These are phyloP conservation scores for Hypoxylon lenormandii DNA, from an alignment of 495 filamentous ascomycete genomes.

Conservation along the genomic window DNA sequence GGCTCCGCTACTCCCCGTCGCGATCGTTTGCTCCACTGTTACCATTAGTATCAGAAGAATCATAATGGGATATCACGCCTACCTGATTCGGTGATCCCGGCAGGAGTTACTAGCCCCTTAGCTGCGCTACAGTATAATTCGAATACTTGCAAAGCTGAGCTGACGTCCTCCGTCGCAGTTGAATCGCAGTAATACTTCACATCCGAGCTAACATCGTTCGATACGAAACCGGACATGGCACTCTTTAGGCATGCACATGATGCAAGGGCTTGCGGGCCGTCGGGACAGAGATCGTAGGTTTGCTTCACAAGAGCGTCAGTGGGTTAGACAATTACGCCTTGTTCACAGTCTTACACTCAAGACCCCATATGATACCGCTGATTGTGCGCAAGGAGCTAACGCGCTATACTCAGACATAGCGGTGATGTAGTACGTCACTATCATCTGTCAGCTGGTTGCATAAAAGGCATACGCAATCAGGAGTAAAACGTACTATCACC, in stretches of 20 bases:
- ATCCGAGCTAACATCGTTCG: constrained; percentile 53
- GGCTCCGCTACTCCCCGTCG: constrained; percentile 36
- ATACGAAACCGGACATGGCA: constrained; percentile 54
- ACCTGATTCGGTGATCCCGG: constrained; percentile 56
- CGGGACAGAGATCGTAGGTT: constrained; percentile 56
- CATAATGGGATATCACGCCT: constrained; percentile 8
- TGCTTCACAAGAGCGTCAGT: constrained; percentile 47
- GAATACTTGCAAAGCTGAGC: constrained; percentile 59
- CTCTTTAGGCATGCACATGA: constrained; percentile 64
- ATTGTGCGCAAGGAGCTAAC: constrained; percentile 59
- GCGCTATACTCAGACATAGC: constrained; percentile 59
- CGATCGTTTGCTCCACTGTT: constrained; percentile 33
- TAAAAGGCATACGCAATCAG: too few relatives aligned
- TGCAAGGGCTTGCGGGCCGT: constrained; percentile 58
- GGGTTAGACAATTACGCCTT: background rate
- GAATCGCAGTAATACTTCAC: constrained; percentile 59
- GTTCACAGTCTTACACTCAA: constrained; percentile 48
- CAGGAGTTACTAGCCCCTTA: constrained; percentile 51
- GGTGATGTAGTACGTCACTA: constrained; percentile 64
- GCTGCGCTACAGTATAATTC: constrained; percentile 63
- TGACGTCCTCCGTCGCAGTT: constrained; percentile 61
- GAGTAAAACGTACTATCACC: constrained; percentile 47
- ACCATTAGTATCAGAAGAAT: constrained; percentile 22
- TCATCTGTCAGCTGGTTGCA: too few relatives aligned
- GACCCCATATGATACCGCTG: constrained; percentile 57